A percentile compares a stretch with the other conserved stretches of the same genome.
phyloP scores from a whole-genome alignment of 2,329 filamentous ascomycete genomes.

The Sclerotiophoma versabilis region DNA sequence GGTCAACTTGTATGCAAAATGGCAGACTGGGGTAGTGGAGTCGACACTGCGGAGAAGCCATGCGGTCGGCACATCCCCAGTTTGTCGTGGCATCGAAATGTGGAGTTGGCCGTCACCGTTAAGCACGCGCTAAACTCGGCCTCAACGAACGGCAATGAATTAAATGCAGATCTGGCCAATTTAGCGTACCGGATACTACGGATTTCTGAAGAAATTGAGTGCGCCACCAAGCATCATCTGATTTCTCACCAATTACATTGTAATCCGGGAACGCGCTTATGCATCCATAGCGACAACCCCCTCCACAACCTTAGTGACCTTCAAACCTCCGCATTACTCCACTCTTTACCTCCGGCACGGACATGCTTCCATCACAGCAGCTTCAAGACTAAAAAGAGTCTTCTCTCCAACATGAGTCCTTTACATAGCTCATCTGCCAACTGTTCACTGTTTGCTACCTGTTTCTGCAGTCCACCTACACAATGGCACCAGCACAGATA shows the following conservation, averaged over 20 bases:
- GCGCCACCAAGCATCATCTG: background rate
- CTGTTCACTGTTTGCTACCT: background rate
- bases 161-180: background rate
- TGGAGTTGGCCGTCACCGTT: background rate
- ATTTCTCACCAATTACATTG: background rate
- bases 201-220: background rate
- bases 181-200: background rate
- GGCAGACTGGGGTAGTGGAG: background rate
- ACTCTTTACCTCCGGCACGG: background rate
- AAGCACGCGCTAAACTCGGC: background rate
- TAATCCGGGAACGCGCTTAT: too few relatives aligned
- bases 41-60: conserved; percentile 10
- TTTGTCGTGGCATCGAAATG: background rate
- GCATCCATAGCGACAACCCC: too few relatives aligned
- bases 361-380: background rate
- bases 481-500: conserved; percentile 32
- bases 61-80: background rate
- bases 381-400: background rate
- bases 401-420: background rate
- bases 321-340: background rate
- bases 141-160: background rate
- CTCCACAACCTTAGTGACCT: background rate
- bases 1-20: background rate
- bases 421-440: background rate
- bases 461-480: background rate